Conservation (phyloP, 805 yeast genomes). For the Ogataea dorogensis region DNA sequence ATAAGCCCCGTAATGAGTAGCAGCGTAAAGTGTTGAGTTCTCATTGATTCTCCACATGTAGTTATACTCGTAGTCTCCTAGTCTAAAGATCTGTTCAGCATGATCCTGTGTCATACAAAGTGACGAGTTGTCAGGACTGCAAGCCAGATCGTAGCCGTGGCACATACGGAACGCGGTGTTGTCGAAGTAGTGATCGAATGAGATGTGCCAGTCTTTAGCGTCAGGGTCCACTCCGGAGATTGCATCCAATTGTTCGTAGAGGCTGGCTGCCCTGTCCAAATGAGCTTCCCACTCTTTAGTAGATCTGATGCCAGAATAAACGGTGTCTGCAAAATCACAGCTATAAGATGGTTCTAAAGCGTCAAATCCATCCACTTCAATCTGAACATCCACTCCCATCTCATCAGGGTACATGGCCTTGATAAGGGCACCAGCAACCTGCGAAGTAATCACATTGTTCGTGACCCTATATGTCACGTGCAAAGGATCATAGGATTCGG, state of each 20-base stretch:
- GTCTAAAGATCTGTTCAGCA: conserved; percentile 40
- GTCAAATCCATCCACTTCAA: conserved; percentile 33
- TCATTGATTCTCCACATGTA: conserved; percentile 35
- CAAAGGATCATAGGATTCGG: conserved; percentile 34
- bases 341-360: conserved; percentile 37
- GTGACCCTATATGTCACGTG: conserved; percentile 37
- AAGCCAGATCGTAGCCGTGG: conserved; percentile 36
- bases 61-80: conserved; percentile 46
- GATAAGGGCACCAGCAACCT: conserved; percentile 38
- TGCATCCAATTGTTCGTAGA: conserved; percentile 31
- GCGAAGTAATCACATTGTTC: conserved; percentile 39
- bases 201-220: conserved; percentile 25
- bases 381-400: conserved; percentile 31
- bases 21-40: conserved; percentile 37
- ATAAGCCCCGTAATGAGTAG: conserved; percentile 37
- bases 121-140: conserved; percentile 19
- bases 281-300: conserved; percentile 38
- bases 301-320: conserved; percentile 27
- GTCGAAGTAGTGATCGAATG: conserved; percentile 42
- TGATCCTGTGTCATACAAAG: conserved; percentile 31
- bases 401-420: conserved; percentile 38
- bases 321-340: conserved; percentile 34
- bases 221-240: conserved; percentile 28
- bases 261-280: conserved; percentile 28
- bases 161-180: conserved; percentile 41